These are phyloP conservation scores for Capsicum baccatum DNA, from an alignment of 257 asterid genomes.

Conservation along the genomic window DNA sequence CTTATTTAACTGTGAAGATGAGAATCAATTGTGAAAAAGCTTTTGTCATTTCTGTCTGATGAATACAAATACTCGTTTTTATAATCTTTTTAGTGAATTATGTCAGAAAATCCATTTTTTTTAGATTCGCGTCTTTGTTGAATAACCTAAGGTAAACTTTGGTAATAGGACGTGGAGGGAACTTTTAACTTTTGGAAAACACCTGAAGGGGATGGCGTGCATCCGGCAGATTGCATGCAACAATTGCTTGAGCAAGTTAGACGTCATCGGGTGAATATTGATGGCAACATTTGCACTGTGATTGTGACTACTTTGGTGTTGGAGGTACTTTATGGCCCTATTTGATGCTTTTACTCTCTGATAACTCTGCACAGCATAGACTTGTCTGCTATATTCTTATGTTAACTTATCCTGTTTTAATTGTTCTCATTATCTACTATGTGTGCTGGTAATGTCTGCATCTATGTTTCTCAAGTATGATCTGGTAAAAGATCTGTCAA, in stretches of 20 bases:
- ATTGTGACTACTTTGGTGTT: constrained; percentile 81
- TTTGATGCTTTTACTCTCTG: background rate
- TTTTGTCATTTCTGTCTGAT: constrained; percentile 5
- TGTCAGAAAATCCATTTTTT: background rate
- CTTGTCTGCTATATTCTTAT: background rate
- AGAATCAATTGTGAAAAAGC: background rate
- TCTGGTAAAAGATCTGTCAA: background rate
- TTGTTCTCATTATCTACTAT: constrained; percentile 1
- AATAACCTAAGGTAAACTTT: constrained; percentile 28
- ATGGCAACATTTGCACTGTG: constrained; percentile 84
- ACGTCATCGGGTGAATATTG: constrained; percentile 81
- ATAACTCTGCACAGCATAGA: background rate
- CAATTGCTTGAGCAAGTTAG: constrained; percentile 93
- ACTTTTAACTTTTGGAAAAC: constrained; percentile 70
- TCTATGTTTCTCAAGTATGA: background rate
- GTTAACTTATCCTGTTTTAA: background rate
- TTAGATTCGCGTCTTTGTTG: background rate
- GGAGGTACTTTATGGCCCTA: constrained; percentile 60
- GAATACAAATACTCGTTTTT: background rate
- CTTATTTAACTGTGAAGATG: constrained; percentile 6
- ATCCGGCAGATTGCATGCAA: constrained; percentile 90
- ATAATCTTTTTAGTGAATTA: constrained; percentile 9
- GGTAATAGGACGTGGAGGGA: constrained; percentile 67
- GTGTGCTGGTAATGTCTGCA: background rate
- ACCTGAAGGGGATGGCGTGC: constrained; percentile 61